Evolutionary conservation across 306 rosid species (phyloP).

Genomic region (Cucumis sativus): DNA sequence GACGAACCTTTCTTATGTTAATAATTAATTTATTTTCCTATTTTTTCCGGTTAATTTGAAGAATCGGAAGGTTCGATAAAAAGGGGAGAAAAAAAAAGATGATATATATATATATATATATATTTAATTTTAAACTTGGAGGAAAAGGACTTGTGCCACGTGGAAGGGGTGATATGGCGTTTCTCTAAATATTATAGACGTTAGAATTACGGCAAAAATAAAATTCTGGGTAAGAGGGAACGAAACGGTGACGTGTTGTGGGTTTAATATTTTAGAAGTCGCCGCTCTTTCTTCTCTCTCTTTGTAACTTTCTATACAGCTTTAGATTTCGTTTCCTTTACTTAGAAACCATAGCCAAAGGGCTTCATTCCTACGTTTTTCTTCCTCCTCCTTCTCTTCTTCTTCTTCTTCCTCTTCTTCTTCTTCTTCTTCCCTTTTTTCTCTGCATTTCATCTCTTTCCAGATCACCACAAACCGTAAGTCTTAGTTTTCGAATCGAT

Average conservation of each 20-base stretch:
- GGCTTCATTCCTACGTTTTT: constrained; percentile 38
- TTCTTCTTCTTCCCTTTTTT: neutral
- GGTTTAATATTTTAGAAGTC: constrained; percentile 32
- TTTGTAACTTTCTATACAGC: constrained; percentile 21
- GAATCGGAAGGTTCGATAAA: too few species aligned
- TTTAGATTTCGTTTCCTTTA: constrained; percentile 60
- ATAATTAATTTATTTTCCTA: too few species aligned
- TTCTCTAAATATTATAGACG: constrained; percentile 18
- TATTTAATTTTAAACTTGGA: neutral
- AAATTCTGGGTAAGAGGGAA: constrained; percentile 10
- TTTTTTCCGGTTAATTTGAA: too few species aligned
- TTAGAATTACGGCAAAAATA: constrained; percentile 26
- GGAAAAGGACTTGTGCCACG: constrained; percentile 23
- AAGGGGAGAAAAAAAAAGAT: neutral
- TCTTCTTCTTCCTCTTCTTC: neutral
- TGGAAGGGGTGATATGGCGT: constrained; percentile 10
- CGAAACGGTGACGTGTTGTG: constrained; percentile 40
- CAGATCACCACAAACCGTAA: neutral
- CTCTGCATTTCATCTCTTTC: constrained; percentile 6
- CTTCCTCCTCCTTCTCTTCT: neutral
- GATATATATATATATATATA: too few species aligned
- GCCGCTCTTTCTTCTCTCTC: constrained; percentile 31
- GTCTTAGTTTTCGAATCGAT: constrained; percentile 9
- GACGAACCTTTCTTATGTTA: too few species aligned
- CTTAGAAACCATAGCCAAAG: constrained; percentile 26